These are phyloP conservation scores for Cercospora beticola DNA, from an alignment of 2,329 filamentous ascomycete genomes.

Conservation along the genomic window DNA sequence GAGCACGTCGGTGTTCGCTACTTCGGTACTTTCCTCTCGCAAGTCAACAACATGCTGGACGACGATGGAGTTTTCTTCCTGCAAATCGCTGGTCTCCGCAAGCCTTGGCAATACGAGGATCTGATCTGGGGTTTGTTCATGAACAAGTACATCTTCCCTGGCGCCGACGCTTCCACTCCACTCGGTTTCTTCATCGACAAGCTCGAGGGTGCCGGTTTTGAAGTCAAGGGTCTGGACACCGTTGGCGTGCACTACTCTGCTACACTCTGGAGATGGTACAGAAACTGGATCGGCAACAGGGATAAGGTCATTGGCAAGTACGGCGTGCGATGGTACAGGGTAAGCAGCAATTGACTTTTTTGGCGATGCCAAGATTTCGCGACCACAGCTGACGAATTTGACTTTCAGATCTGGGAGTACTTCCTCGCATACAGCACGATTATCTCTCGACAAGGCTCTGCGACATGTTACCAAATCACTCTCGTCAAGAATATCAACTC, in stretches of 20 bases:
- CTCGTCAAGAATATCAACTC: conserved; percentile 89
- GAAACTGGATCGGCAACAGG: conserved; percentile 93
- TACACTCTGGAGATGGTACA: conserved; percentile 96
- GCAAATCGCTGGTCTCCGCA: conserved; percentile 90
- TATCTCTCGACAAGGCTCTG: conserved; percentile 76
- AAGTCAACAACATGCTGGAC: conserved; percentile 93
- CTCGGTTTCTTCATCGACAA: conserved; percentile 82
- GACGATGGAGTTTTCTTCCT: conserved; percentile 96
- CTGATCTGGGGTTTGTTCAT: conserved; percentile 98
- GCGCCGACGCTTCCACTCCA: conserved; percentile 91
- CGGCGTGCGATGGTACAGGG: conserved; percentile 90
- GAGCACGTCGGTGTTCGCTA: conserved; percentile 97
- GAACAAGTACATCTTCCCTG: conserved; percentile 99
- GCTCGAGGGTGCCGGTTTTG: conserved; percentile 83
- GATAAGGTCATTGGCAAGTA: conserved; percentile 95
- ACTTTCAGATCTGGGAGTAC: conserved; percentile 76
- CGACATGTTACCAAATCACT: conserved; percentile 83
- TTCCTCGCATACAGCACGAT: conserved; percentile 87
- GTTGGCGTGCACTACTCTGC: conserved; percentile 96
- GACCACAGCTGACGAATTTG: background rate
- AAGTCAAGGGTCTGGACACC: conserved; percentile 89
- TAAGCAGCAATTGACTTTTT: conserved; percentile 50
- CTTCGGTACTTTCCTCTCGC: conserved; percentile 74
- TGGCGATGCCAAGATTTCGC: background rate
- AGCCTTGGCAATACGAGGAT: conserved; percentile 97